Conservation (phyloP, 2,329 filamentous ascomycete species). For the Colletotrichum sp. region DNA sequence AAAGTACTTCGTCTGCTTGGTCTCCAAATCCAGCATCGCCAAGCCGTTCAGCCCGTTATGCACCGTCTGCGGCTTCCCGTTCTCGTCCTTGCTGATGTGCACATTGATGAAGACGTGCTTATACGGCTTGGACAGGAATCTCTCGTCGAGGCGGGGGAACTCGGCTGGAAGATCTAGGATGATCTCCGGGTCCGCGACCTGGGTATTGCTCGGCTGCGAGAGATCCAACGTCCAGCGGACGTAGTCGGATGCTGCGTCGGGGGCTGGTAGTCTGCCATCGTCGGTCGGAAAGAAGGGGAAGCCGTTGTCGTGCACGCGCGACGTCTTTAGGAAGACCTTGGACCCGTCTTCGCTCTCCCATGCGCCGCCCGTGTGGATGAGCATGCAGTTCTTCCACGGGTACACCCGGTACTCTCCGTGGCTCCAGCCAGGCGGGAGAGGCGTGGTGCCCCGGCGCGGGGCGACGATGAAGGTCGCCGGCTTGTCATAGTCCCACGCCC, state of each 20-base stretch:
- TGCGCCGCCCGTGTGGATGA: slow-evolving; percentile 14
- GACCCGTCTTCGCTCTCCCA: slow-evolving; percentile 24
- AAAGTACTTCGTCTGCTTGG: slow-evolving; percentile 29
- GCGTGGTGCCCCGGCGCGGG: not conserved
- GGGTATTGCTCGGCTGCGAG: slow-evolving; percentile 24
- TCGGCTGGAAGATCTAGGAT: slow-evolving; percentile 42
- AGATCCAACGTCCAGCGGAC: slow-evolving; percentile 47
- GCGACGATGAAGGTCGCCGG: slow-evolving; percentile 3
- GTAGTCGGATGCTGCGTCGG: slow-evolving; percentile 42
- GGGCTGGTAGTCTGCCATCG: slow-evolving; percentile 23
- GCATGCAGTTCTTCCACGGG: slow-evolving; percentile 17
- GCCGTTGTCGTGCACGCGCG: slow-evolving; percentile 28
- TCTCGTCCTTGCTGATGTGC: slow-evolving; percentile 31
- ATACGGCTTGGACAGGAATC: slow-evolving; percentile 41
- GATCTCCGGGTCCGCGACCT: slow-evolving; percentile 31
- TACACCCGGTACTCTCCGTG: slow-evolving; percentile 26
- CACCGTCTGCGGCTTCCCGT: not conserved
- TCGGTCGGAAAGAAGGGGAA: slow-evolving; percentile 28
- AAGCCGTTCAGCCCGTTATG: slow-evolving; percentile 11
- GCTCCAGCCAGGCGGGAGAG: slow-evolving; percentile 25
- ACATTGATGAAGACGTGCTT: slow-evolving; percentile 39
- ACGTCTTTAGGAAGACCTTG: not conserved
- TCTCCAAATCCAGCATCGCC: not conserved
- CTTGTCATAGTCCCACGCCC: slow-evolving; percentile 34
- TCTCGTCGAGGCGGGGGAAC: slow-evolving; percentile 50